Evolutionary conservation across 2,329 filamentous ascomycete genomes (phyloP).

Genomic region (Beauveria rudraprayagi): DNA sequence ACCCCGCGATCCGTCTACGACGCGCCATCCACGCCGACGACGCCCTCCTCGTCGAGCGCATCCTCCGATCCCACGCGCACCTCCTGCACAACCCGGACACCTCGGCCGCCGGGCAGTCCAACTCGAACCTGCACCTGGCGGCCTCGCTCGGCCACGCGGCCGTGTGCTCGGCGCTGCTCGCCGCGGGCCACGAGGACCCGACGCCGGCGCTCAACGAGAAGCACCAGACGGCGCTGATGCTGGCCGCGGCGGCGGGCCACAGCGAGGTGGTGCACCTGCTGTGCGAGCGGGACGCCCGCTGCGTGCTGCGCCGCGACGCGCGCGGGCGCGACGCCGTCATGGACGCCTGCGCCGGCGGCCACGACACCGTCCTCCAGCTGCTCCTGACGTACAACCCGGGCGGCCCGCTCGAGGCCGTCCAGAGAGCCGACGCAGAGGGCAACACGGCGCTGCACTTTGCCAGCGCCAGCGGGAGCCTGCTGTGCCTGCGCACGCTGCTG

Average conservation of each 20-base stretch:
- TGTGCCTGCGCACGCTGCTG: constrained; percentile 68
- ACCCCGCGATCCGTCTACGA: constrained; percentile 66
- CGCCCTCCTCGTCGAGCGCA: constrained; percentile 62
- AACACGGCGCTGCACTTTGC: constrained; percentile 86
- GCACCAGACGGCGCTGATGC: constrained; percentile 74
- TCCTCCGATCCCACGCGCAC: constrained; percentile 62
- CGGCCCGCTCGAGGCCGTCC: constrained; percentile 46
- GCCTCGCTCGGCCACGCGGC: constrained; percentile 62
- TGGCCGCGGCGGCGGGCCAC: constrained; percentile 62
- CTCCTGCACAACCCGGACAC: constrained; percentile 75
- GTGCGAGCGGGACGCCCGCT: constrained; percentile 52
- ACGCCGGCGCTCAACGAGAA: constrained; percentile 70
- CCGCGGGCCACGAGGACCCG: constrained; percentile 65
- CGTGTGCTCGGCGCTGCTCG: constrained; percentile 62
- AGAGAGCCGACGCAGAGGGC: constrained; percentile 58
- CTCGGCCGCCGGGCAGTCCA: constrained; percentile 58
- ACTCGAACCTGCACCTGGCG: constrained; percentile 77
- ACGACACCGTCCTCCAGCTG: constrained; percentile 58
- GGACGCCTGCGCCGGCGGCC: constrained; percentile 52
- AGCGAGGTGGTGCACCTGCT: constrained; percentile 68
- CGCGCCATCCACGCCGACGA: constrained; percentile 75
- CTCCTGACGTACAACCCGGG: constrained; percentile 52
- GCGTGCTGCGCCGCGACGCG: constrained; percentile 57
- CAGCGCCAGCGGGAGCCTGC: constrained; percentile 69
- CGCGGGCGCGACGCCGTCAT: constrained; percentile 65